phyloP scores from a whole-genome alignment of 2,329 filamentous ascomycete genomes.

The Penicillium sp. region DNA sequence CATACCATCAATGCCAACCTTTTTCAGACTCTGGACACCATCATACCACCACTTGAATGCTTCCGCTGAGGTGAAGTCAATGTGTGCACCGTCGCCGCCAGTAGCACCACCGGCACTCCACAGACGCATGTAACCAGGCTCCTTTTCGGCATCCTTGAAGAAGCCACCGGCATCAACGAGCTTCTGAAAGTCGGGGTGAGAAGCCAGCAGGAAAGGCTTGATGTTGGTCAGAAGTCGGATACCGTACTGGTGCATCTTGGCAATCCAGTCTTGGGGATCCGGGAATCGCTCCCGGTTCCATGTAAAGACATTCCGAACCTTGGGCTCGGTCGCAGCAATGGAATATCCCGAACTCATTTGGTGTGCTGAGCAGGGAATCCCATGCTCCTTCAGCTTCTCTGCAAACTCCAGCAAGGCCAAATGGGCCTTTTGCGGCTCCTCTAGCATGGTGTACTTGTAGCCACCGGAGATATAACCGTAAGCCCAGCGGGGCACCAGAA shows the following conservation, averaged over 20 bases:
- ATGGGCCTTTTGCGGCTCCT: slow-evolving; percentile 51
- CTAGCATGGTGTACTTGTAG: slow-evolving; percentile 59
- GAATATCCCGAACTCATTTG: slow-evolving; percentile 74
- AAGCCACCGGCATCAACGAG: slow-evolving; percentile 60
- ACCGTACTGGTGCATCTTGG: slow-evolving; percentile 60
- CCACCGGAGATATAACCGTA: slow-evolving; percentile 72
- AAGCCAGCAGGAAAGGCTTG: slow-evolving; percentile 68
- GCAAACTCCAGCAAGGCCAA: slow-evolving; percentile 62
- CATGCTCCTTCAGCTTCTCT: slow-evolving; percentile 59
- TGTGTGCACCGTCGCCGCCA: slow-evolving; percentile 67
- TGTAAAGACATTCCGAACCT: slow-evolving; percentile 68
- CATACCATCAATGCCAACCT: slow-evolving; percentile 67
- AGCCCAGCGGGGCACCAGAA: slow-evolving; percentile 68
- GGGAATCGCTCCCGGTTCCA: slow-evolving; percentile 72
- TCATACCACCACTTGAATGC: slow-evolving; percentile 72
- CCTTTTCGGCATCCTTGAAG: slow-evolving; percentile 57
- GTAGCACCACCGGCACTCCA: slow-evolving; percentile 73
- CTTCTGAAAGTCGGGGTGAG: slow-evolving; percentile 64
- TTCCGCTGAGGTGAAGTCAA: slow-evolving; percentile 68
- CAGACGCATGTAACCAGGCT: slow-evolving; percentile 59
- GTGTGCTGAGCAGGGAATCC: slow-evolving; percentile 68
- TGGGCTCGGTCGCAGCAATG: slow-evolving; percentile 63
- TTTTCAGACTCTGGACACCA: slow-evolving; percentile 61
- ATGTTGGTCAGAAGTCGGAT: slow-evolving; percentile 69
- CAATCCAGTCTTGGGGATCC: slow-evolving; percentile 62